phyloP scores from a whole-genome alignment of 306 rosid species.

The Ammopiptanthus mongolicus region DNA sequence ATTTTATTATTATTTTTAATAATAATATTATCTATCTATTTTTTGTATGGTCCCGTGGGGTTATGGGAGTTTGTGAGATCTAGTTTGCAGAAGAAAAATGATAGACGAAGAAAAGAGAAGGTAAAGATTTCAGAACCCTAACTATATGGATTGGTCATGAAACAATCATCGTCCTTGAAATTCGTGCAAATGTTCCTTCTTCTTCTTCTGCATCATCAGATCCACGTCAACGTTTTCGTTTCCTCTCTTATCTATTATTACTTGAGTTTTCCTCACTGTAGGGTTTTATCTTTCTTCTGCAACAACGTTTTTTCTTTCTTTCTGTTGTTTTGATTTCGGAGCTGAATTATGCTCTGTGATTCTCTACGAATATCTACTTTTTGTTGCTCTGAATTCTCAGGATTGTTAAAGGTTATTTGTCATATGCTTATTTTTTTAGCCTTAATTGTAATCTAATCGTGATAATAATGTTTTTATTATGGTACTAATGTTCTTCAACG shows the following conservation, averaged over 20 bases:
- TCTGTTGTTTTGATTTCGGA: neutral
- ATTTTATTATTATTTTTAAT: neutral
- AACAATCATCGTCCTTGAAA: slow-evolving; percentile 32
- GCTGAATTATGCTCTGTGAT: neutral
- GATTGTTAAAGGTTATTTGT: neutral
- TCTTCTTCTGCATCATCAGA: slow-evolving; percentile 26
- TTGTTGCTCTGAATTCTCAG: neutral
- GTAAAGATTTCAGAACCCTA: slow-evolving; percentile 44
- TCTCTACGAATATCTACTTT: slow-evolving; percentile 24
- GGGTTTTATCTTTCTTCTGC: slow-evolving; percentile 14
- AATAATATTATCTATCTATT: neutral
- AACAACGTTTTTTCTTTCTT: neutral
- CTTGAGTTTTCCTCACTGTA: neutral
- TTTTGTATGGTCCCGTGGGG: slow-evolving; percentile 3
- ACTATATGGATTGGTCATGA: slow-evolving; percentile 16
- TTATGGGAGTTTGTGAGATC: slow-evolving; percentile 44
- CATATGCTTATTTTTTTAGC: neutral
- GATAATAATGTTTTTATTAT: neutral
- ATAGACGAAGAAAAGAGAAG: slow-evolving; percentile 17
- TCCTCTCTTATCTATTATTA: neutral
- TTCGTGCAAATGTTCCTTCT: slow-evolving; percentile 9
- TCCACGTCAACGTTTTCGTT: slow-evolving; percentile 35
- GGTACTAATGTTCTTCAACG: neutral
- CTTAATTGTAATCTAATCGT: neutral
- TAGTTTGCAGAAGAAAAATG: slow-evolving; percentile 25